phyloP scores from a whole-genome alignment of 2,329 filamentous ascomycete genomes.

The Aspergillus cejpii region DNA sequence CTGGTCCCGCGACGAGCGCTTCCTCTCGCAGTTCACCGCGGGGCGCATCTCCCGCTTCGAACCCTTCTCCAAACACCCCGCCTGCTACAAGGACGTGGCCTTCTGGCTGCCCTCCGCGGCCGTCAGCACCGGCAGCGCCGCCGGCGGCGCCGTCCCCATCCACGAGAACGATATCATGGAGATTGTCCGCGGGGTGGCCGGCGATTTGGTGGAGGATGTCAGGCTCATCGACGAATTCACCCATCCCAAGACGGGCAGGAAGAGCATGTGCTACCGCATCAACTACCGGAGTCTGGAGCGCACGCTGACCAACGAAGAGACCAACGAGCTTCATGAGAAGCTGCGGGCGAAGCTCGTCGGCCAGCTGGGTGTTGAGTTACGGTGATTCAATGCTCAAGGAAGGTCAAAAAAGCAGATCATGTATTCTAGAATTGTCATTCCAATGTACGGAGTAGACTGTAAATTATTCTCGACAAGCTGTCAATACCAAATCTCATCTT shows the following conservation, averaged over 20 bases:
- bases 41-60: constrained; percentile 59
- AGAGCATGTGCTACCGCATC: constrained; percentile 85
- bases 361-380: constrained; percentile 70
- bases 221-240: constrained; percentile 75
- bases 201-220: constrained; percentile 83
- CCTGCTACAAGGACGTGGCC: constrained; percentile 83
- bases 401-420: neutral
- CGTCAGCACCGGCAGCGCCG: constrained; percentile 34
- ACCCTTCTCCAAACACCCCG: constrained; percentile 86
- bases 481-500: neutral
- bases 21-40: constrained; percentile 70
- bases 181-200: constrained; percentile 73
- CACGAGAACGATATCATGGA: constrained; percentile 99
- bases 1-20: constrained; percentile 81
- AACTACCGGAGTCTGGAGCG: constrained; percentile 89
- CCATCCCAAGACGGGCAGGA: constrained; percentile 75
- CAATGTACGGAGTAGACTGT: constrained; percentile 2
- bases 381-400: constrained; percentile 40
- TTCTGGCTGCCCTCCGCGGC: constrained; percentile 67
- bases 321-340: constrained; percentile 65
- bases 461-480: constrained; percentile 1
- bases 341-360: constrained; percentile 60
- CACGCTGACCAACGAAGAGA: constrained; percentile 77
- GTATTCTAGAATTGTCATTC: neutral
- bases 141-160: constrained; percentile 47